These are phyloP conservation scores for Phlebiopsis flavidoalba DNA, from an alignment of 768 basidiomycete species.

Conservation along the genomic window DNA sequence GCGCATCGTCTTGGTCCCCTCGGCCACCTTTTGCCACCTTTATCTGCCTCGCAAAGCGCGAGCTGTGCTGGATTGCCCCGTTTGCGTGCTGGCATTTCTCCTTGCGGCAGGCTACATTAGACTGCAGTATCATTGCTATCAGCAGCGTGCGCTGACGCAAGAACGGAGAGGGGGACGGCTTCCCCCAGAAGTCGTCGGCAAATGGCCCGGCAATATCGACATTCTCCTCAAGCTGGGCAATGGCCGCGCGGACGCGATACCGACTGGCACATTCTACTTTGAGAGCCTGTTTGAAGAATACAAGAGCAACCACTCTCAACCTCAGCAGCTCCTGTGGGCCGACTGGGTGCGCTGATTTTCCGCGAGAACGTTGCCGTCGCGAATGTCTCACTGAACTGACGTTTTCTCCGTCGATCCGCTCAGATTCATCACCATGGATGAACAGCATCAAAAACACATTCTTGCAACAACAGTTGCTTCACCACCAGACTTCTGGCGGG, in stretches of 20 bases:
- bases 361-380: neutral
- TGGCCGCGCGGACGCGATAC: slow-evolving; percentile 55
- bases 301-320: slow-evolving; percentile 64
- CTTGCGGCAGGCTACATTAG: slow-evolving; percentile 34
- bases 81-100: slow-evolving; percentile 38
- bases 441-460: slow-evolving; percentile 61
- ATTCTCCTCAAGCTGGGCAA: slow-evolving; percentile 51
- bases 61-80: slow-evolving; percentile 15
- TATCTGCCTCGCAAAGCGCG: slow-evolving; percentile 16
- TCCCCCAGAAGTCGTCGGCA: slow-evolving; percentile 57
- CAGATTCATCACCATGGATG: slow-evolving; percentile 75
- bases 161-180: slow-evolving; percentile 42
- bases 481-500: slow-evolving; percentile 65
- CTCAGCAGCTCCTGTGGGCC: slow-evolving; percentile 61
- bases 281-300: slow-evolving; percentile 67
- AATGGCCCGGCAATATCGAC: slow-evolving; percentile 79
- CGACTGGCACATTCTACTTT: slow-evolving; percentile 58
- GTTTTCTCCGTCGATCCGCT: neutral
- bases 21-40: slow-evolving; percentile 26
- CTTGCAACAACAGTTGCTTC: slow-evolving; percentile 64
- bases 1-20: slow-evolving; percentile 37
- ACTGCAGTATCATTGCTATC: slow-evolving; percentile 28
- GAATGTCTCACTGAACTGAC: neutral
- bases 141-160: slow-evolving; percentile 38
- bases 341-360: slow-evolving; percentile 51